Evolutionary conservation across 345 rosid genomes (phyloP).

Genomic region (Balakata baccata): DNA sequence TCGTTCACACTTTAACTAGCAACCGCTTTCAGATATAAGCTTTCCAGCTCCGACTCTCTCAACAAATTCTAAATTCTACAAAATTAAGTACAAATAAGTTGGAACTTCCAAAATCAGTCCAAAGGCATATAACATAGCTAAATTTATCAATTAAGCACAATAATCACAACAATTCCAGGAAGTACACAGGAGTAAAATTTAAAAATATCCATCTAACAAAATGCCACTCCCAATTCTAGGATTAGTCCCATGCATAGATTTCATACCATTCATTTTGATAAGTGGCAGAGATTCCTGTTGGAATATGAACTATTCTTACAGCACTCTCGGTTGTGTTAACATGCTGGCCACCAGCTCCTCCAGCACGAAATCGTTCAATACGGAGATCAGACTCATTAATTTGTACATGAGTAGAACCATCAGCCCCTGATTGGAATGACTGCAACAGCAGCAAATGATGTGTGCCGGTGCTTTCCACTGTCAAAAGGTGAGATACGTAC

Average conservation of each 20-base stretch:
- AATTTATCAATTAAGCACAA: no score
- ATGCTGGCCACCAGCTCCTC: constrained; percentile 92
- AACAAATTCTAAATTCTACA: no score
- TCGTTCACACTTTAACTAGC: no score
- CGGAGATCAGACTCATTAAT: constrained; percentile 88
- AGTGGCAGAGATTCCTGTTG: constrained; percentile 85
- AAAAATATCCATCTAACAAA: no score
- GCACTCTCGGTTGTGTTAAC: constrained; percentile 96
- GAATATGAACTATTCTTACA: constrained; percentile 84
- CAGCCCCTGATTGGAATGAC: constrained; percentile 83
- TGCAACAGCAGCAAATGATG: constrained; percentile 99
- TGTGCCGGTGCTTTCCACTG: constrained; percentile 82
- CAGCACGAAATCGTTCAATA: constrained; percentile 82
- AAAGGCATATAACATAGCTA: no score
- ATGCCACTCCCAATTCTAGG: not conserved
- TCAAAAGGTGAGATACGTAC: constrained; percentile 95
- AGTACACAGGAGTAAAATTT: no score
- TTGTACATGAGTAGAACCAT: constrained; percentile 69
- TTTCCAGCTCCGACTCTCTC: no score
- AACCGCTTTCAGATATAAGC: no score
- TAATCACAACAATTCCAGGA: no score
- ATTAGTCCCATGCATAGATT: not conserved
- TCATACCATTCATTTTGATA: constrained; percentile 87
- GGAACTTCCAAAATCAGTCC: no score
- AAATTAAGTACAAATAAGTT: no score